phyloP scores from a whole-genome alignment of 225 moss, liverwort and hornwort genomes.

The Takakia lepidozioides region DNA sequence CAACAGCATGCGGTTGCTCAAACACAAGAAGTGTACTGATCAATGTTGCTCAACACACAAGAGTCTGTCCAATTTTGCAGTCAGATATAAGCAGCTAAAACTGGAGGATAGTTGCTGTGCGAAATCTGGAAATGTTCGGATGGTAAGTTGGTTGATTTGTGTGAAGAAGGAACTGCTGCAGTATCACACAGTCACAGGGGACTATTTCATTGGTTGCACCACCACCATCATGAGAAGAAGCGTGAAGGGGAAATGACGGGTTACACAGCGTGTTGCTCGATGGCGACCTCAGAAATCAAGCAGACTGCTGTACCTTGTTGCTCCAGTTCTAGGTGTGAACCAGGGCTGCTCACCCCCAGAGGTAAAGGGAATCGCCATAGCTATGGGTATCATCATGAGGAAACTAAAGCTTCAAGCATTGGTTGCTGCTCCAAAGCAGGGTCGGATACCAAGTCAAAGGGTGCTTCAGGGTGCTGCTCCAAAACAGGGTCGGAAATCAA shows the following conservation, averaged over 20 bases:
- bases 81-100: neutral
- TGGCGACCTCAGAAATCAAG: neutral
- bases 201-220: slow-evolving; percentile 27
- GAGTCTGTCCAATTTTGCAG: slow-evolving; percentile 2
- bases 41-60: slow-evolving; percentile 7
- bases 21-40: slow-evolving; percentile 4
- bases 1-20: slow-evolving; percentile 45
- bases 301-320: slow-evolving; percentile 9
- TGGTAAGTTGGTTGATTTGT: slow-evolving; percentile 11
- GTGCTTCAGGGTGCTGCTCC: slow-evolving; percentile 10
- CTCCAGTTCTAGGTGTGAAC: slow-evolving; percentile 5
- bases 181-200: slow-evolving; percentile 7
- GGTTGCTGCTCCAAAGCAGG: slow-evolving; percentile 12
- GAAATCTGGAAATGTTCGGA: slow-evolving; percentile 15
- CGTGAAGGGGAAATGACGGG: slow-evolving; percentile 2
- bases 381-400: neutral
- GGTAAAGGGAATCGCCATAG: neutral
- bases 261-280: slow-evolving; percentile 1
- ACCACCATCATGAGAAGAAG: slow-evolving; percentile 8
- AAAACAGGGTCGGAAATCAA: neutral
- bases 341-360: slow-evolving; percentile 1
- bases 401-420: neutral
- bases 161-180: slow-evolving; percentile 6
- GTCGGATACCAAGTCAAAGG: neutral
- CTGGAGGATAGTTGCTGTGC: slow-evolving; percentile 16